Base-by-base conservation (phyloP, 352 stramenopile species). In the Stephanocyclus meneghinianus region DNA sequence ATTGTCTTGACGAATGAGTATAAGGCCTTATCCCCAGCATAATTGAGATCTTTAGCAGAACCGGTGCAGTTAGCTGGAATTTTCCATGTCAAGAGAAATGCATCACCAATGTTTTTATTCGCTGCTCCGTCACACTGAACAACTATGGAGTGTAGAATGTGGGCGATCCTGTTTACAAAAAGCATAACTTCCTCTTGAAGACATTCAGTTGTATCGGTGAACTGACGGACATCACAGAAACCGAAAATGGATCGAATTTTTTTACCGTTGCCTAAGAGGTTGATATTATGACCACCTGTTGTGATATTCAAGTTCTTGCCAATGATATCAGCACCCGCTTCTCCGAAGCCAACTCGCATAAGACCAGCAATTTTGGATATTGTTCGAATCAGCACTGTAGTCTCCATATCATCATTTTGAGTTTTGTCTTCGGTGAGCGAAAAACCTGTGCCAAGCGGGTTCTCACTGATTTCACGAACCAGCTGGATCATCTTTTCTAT, bases 401-500 rank as follows among this genome's bases (percentile, higher is more conserved):
- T 99, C 83, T 99, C 97, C 81, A 92, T 90, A 61, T 95, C 93
- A 30, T 91, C 76, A 13, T 88, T 85, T 35, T 92, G 86, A 6
- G 92, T 83, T 4, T 94, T 88, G 92, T 55, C 92, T 67, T 82
- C 71, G 11, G 63, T 70, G 5, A 79, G 48, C 13, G 76, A 84
- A n/a, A 78, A 78, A 42, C 92, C 81, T 44, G 91, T 90, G n/a
- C 83, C 90, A 15, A 96, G 76, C 15, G 94, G 94, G 80, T 97
- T 94, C 65, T 92, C 81, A 21, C 90, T 89, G 3, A 97, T 87
- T 55, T 93, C 81, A 37, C 81, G 81, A 59, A 97, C 85, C n/a
- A 93, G 68, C 10, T 93, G 89, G 81, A 98, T 96, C 95, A 98
- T 98, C 5, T 95, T 91, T 80, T 99, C 96, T 68, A 99, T 98